Percentiles rank a stretch among this genome's conserved stretches.
These are phyloP conservation scores for Russula brevipes DNA, from an alignment of 768 basidiomycete species.

Conservation along the genomic window DNA sequence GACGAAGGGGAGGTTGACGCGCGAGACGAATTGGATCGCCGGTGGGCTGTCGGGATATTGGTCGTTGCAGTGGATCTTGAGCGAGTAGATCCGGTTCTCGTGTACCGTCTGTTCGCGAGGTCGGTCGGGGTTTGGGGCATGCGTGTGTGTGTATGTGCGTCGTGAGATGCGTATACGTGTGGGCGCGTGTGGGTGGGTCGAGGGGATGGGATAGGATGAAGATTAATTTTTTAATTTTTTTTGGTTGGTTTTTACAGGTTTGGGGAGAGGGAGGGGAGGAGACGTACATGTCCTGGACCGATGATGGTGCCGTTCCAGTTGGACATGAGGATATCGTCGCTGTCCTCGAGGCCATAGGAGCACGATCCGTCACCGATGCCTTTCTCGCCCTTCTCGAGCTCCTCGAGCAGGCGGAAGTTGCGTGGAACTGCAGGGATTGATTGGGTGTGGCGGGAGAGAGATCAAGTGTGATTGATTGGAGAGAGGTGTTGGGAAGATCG, in stretches of 20 bases:
- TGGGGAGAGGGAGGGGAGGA: neutral
- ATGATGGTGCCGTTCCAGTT: constrained; percentile 99
- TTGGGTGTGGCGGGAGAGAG: neutral
- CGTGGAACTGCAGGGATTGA: constrained; percentile 66
- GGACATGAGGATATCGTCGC: constrained; percentile 96
- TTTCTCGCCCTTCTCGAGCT: constrained; percentile 99
- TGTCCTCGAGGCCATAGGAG: constrained; percentile 92
- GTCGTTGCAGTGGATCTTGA: constrained; percentile 81
- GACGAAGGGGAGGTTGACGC: constrained; percentile 94
- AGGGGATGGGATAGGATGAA: neutral
- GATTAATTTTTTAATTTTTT: neutral
- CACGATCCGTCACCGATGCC: constrained; percentile 98
- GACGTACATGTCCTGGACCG: constrained; percentile 89
- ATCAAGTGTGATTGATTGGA: neutral
- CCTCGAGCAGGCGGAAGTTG: constrained; percentile 94
- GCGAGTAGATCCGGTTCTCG: constrained; percentile 97
- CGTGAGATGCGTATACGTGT: neutral
- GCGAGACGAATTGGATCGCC: constrained; percentile 75
- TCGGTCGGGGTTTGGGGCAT: neutral
- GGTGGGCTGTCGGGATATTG: constrained; percentile 76
- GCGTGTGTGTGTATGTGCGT: constrained; percentile 11
- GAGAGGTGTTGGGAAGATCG: neutral
- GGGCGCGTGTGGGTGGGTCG: neutral
- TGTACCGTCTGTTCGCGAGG: constrained; percentile 71
- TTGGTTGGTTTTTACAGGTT: neutral